phyloP scores from a whole-genome alignment of 768 basidiomycete species.

The Mycena latifolia region DNA sequence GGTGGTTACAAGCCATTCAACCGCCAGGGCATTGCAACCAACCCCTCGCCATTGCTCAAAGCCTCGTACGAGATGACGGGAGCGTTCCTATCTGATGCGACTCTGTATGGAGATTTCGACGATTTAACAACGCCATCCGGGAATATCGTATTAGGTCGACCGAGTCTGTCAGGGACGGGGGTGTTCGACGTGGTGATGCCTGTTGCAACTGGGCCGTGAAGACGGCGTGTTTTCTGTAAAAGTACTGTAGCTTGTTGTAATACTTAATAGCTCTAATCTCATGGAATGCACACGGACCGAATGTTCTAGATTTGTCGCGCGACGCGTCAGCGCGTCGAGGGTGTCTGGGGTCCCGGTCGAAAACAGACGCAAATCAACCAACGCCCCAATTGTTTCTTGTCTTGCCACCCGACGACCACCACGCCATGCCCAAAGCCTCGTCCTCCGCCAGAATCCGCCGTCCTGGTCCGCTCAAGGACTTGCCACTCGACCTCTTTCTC shows the following conservation, averaged over 20 bases:
- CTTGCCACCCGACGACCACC: constrained; percentile 2
- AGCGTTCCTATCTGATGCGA: constrained; percentile 93
- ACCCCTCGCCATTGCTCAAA: constrained; percentile 95
- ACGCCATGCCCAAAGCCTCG: constrained; percentile 32
- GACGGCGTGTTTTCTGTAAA: constrained; percentile 8
- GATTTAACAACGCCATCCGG: constrained; percentile 91
- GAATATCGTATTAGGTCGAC: constrained; percentile 90
- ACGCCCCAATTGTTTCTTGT: neutral
- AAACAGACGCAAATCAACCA: neutral
- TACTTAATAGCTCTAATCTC: neutral
- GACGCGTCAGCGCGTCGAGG: too few species aligned
- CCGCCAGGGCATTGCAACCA: constrained; percentile 92
- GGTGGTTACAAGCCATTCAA: constrained; percentile 99
- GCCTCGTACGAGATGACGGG: constrained; percentile 98
- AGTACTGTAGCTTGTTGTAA: constrained; percentile 28
- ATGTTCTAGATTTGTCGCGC: too few species aligned
- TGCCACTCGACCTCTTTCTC: constrained; percentile 70
- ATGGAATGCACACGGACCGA: neutral
- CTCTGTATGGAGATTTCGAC: constrained; percentile 95
- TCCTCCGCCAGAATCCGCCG: constrained; percentile 46
- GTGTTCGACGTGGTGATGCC: constrained; percentile 89
- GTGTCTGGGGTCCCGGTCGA: neutral
- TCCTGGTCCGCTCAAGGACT: constrained; percentile 70
- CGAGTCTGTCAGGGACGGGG: constrained; percentile 93
- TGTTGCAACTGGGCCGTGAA: constrained; percentile 14